phyloP scores from a whole-genome alignment of 2,329 filamentous ascomycete species.

The Beauveria rudraprayagi region DNA sequence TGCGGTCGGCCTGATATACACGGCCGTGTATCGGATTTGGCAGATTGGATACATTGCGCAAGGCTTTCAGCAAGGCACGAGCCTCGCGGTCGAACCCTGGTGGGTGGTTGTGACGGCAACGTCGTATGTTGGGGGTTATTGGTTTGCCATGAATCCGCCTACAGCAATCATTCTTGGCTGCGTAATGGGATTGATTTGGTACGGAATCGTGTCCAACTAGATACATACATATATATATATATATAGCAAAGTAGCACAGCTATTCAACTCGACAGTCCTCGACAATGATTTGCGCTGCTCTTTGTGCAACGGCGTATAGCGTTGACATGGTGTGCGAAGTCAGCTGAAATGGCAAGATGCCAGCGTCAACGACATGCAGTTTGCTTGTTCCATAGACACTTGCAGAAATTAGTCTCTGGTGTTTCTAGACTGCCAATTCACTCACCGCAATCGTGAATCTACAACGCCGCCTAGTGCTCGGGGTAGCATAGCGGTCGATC shows the following conservation, averaged over 20 bases:
- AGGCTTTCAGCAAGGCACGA: slow-evolving; percentile 38
- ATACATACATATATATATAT: neutral
- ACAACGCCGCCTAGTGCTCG: slow-evolving; percentile 17
- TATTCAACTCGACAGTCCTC: slow-evolving; percentile 3
- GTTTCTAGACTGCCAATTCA: neutral
- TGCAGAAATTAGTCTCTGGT: neutral
- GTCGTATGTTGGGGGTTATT: slow-evolving; percentile 25
- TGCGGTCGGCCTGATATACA: slow-evolving; percentile 55
- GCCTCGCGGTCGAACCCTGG: slow-evolving; percentile 51
- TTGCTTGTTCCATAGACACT: slow-evolving; percentile 17
- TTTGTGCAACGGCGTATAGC: slow-evolving; percentile 17
- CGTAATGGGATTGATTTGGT: slow-evolving; percentile 26
- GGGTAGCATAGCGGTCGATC: slow-evolving; percentile 19
- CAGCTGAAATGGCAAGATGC: slow-evolving; percentile 15
- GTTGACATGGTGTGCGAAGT: slow-evolving; percentile 20
- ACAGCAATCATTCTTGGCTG: slow-evolving; percentile 26
- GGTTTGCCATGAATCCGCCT: slow-evolving; percentile 25
- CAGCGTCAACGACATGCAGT: slow-evolving; percentile 18
- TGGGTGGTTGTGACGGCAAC: slow-evolving; percentile 52
- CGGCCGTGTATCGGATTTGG: slow-evolving; percentile 56
- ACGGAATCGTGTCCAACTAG: slow-evolving; percentile 18
- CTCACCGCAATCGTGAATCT: slow-evolving; percentile 15
- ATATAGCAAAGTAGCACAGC: too few species aligned
- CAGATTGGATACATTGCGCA: slow-evolving; percentile 52
- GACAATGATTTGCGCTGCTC: slow-evolving; percentile 17